These are phyloP conservation scores for Dioszegia hungarica DNA, from an alignment of 768 basidiomycete genomes.

Conservation along the genomic window DNA sequence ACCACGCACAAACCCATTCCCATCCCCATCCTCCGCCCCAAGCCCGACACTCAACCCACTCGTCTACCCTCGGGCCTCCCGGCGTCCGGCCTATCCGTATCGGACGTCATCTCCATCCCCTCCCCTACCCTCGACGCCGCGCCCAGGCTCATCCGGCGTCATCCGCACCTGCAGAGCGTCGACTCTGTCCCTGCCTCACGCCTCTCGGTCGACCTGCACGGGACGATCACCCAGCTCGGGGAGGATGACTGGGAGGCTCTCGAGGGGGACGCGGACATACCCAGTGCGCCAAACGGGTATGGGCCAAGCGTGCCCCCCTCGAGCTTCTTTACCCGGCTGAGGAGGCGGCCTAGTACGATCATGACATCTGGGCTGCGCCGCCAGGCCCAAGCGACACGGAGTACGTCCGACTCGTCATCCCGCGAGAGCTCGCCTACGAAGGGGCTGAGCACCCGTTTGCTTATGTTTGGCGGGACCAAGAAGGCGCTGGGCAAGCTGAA, in stretches of 20 bases:
- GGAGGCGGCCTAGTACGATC: neutral
- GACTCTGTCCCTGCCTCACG: constrained; percentile 21
- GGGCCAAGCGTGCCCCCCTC: neutral
- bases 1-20: constrained; percentile 1
- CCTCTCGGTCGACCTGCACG: constrained; percentile 32
- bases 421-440: neutral
- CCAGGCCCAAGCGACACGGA: neutral
- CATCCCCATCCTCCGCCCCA: constrained; percentile 1
- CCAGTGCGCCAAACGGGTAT: constrained; percentile 10
- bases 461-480: neutral
- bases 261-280: constrained; percentile 4
- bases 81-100: constrained; percentile 31
- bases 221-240: constrained; percentile 27
- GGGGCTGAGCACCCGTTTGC: neutral
- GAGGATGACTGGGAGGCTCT: constrained; percentile 44
- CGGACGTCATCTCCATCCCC: constrained; percentile 29
- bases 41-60: neutral
- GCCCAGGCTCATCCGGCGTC: constrained; percentile 24
- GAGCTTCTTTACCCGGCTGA: constrained; percentile 21
- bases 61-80: constrained; percentile 26
- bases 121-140: constrained; percentile 21
- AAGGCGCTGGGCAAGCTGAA: constrained; percentile 4
- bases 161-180: constrained; percentile 13
- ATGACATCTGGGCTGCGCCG: neutral
- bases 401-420: neutral